Evolutionary conservation across 768 basidiomycete species (phyloP).

Genomic region (Russula ochroleuca): DNA sequence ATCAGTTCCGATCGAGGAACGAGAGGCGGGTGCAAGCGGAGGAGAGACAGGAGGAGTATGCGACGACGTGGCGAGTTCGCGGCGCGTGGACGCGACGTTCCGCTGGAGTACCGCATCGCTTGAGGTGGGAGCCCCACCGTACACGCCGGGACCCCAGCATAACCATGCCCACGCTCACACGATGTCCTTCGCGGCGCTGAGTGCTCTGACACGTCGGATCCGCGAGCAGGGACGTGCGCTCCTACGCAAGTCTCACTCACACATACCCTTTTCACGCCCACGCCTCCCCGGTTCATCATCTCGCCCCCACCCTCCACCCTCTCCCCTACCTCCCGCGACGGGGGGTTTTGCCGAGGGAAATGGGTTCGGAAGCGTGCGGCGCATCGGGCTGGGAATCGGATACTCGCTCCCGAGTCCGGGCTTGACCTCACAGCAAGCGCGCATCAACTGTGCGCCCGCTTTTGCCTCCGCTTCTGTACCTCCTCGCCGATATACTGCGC

Average conservation of each 20-base stretch:
- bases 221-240: constrained; percentile 22
- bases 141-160: background rate
- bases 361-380: constrained; percentile 21
- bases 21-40: background rate
- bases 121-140: background rate
- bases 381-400: constrained; percentile 27
- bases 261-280: constrained; percentile 11
- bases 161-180: background rate
- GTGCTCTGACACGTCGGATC: constrained; percentile 13
- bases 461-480: background rate
- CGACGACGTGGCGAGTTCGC: constrained; percentile 14
- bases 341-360: background rate
- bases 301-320: background rate
- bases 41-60: background rate
- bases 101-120: constrained; percentile 26
- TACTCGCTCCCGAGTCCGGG: constrained; percentile 22
- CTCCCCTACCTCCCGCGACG: background rate
- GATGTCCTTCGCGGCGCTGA: background rate
- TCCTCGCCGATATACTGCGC: background rate
- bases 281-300: background rate
- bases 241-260: constrained; percentile 23
- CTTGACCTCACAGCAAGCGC: constrained; percentile 4
- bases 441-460: background rate
- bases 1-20: constrained; percentile 11
- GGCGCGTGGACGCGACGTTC: constrained; percentile 21